These are phyloP conservation scores for Acanthamoeba healyi DNA, from an alignment of 208 protist genomes.

Conservation along the genomic window DNA sequence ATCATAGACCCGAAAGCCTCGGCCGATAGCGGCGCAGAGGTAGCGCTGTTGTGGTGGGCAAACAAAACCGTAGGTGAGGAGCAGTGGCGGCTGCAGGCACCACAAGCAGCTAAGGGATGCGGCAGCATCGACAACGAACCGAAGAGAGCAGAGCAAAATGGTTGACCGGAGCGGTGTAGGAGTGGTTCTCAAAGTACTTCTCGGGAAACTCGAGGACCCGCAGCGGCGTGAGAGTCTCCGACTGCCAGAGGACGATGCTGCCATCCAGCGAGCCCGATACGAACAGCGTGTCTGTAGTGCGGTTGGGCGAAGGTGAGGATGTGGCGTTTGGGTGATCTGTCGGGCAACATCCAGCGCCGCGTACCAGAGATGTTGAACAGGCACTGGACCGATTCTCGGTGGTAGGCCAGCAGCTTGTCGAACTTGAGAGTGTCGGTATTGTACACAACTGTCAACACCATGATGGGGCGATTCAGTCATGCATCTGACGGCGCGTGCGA, in stretches of 20 bases:
- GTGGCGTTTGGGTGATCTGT: background rate
- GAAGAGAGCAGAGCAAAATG: conserved; percentile 26
- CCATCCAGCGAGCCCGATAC: conserved; percentile 68
- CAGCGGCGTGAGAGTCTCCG: conserved; percentile 28
- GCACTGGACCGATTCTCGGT: conserved; percentile 66
- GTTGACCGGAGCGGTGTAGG: conserved; percentile 53
- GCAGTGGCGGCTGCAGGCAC: too few species aligned
- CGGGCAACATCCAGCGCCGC: background rate
- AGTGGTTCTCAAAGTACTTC: conserved; percentile 39
- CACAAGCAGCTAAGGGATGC: background rate
- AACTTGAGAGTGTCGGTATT: conserved; percentile 57
- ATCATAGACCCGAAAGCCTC: conserved; percentile 71
- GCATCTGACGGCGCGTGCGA: background rate
- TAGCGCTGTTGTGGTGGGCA: background rate
- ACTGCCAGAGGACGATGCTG: conserved; percentile 69
- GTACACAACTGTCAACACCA: background rate
- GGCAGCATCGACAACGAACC: background rate
- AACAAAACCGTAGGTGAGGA: background rate
- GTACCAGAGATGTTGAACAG: conserved; percentile 19
- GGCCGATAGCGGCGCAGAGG: background rate
- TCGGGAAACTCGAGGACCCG: conserved; percentile 54
- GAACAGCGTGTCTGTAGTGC: conserved; percentile 28
- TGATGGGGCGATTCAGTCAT: background rate
- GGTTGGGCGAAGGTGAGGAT: background rate
- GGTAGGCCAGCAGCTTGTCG: conserved; percentile 63